Evolutionary conservation across 805 yeast species (phyloP), one percentile per base, ranked within the genome.

Genomic region (Starmerella sp.): DNA sequence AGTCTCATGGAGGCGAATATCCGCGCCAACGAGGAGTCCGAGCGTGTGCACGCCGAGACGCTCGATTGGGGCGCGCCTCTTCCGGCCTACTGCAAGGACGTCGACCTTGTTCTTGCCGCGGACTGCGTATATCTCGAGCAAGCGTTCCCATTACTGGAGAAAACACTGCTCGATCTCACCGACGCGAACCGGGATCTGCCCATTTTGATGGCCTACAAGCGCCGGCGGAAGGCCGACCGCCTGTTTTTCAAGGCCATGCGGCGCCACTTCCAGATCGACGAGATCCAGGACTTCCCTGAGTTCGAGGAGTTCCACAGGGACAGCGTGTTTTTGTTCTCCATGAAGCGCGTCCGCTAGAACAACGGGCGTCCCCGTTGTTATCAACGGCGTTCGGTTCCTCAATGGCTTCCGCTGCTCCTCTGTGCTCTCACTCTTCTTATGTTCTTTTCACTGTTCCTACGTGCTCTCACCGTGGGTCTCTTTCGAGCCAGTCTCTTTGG

Each of bases 81-180:
- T 11, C 77, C 78, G 5, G 67, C 60, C 0, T 71, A 69, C 52
- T 67, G 74, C 10, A 39, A 58, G 10, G 62, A 61, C 0, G 67
- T 65, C 5, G 81, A 78, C 63, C 66, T 78, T 5, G 66, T 79
- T 2, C 62, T 79, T 29, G 83, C 83, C 5, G 83, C 83, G 0
- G 84, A 79, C 63, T 79, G 83, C 64, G 83, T 80, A 13, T 79
- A 79, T 55, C 67, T 76, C 31, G 83, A 78, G 60, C 62, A 68
- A 9, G 80, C 81, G 3, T 79, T 80, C 61, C 81, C 80, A 5
- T 61, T 78, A 42, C 63, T 79, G 39, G 78, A 76, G 52, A 65
- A 69, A 56, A 79, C 83, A 0, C 64, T 79, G 34, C 56, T 77
- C 37, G 78, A 77, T 55, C 60, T 79, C 17, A 65, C 74, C 14